These are phyloP conservation scores for Fusarium sp. DNA, from an alignment of 2,329 filamentous ascomycete genomes.

Conservation along the genomic window DNA sequence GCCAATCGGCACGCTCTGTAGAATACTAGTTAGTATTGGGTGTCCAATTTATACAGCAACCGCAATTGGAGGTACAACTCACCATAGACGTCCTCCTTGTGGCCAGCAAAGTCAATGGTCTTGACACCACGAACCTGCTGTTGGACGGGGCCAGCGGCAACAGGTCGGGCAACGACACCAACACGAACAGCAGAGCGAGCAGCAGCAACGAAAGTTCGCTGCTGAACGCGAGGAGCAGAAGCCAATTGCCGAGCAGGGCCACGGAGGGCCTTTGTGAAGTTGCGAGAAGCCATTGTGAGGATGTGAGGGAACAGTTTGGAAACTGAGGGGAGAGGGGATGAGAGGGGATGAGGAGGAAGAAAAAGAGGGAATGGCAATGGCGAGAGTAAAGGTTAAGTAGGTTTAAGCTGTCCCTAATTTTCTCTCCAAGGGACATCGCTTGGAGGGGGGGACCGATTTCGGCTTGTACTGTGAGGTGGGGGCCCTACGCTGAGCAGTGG, in stretches of 20 bases:
- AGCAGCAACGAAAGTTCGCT: constrained; percentile 70
- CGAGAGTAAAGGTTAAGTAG: constrained; percentile 41
- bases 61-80: constrained; percentile 44
- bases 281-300: constrained; percentile 79
- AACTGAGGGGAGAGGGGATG: constrained; percentile 39
- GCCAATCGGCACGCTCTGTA: constrained; percentile 96
- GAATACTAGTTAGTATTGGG: constrained; percentile 41
- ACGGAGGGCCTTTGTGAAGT: constrained; percentile 74
- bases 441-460: constrained; percentile 38
- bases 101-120: constrained; percentile 98
- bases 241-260: constrained; percentile 71
- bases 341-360: constrained; percentile 41
- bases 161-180: constrained; percentile 62
- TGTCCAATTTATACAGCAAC: neutral
- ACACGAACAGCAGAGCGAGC: constrained; percentile 65
- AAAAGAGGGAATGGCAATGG: constrained; percentile 21
- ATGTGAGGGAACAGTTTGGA: constrained; percentile 28
- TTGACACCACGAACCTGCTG: constrained; percentile 91
- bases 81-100: constrained; percentile 96
- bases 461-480: constrained; percentile 38
- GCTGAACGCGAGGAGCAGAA: constrained; percentile 64
- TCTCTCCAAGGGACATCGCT: constrained; percentile 21
- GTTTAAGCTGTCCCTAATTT: constrained; percentile 34
- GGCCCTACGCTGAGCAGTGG: constrained; percentile 25
- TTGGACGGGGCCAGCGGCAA: constrained; percentile 60